Evolutionary conservation across 176 grass and related monocot genomes (phyloP), one percentile per base, ranked within the genome.

Genomic region (Lolium perenne): DNA sequence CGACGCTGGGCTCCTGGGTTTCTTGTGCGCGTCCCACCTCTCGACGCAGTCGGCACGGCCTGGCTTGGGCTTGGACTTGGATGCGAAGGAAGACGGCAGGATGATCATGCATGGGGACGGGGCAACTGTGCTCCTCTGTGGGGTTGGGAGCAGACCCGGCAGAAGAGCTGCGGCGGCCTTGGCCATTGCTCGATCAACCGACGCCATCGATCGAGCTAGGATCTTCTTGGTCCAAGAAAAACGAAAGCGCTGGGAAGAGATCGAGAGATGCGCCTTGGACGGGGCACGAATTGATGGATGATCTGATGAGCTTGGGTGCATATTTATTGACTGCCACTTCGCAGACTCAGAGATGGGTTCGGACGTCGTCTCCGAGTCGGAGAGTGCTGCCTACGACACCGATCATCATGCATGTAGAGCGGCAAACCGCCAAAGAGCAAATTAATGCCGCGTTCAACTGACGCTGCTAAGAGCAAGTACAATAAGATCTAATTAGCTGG

Each of bases 11-110:
- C 69, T 71, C 9, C 68, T 20, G 5, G 38, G 68, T n/a, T 71
- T 71, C 68, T 71, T 71, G 68, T 46, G 68, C 68, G 68, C 68
- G 9, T 71, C 68, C 68, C 68, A 71, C 40, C 68, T 71, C 20
- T 21, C 18, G 40, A 46, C 68, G 0, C 40, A 71, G 18, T 71
- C 68, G 4, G 68, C 68, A 18, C 68, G 68, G 40, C 68, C 18
- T 40, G 63, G 63, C 63, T 66, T 32, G 25, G 25, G 26, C 57
- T 23, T 23, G 9, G n/a, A 22, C 3, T 35, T 35, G 32, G 32
- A 35, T 35, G n/a, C 58, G n/a, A 61, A 61, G n/a, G 58, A 61
- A 11, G 58, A 61, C 58, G 58, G 58, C n/a, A 23, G n/a, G 64
- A 47, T 46, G 69, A 46, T 4, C 18, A 72, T 4, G 20, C 69